Evolutionary conservation across 202 grass and related monocot species (phyloP).

Genomic region (Bolboschoenoplectus hybrid): DNA sequence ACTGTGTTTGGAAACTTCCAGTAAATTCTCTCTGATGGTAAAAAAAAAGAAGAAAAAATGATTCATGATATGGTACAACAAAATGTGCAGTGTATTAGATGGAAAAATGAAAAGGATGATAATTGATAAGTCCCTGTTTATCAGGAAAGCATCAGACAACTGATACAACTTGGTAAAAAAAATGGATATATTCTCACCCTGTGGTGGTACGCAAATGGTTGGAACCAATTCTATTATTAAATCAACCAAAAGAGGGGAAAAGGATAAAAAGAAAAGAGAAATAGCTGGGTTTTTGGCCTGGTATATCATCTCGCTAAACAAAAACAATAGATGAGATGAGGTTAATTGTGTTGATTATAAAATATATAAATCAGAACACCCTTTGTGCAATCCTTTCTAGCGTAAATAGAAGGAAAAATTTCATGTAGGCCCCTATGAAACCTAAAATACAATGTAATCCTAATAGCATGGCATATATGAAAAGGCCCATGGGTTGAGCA

Average conservation of each 20-base stretch:
- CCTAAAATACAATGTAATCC: background rate
- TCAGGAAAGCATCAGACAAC: background rate
- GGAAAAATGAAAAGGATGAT: background rate
- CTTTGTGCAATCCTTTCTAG: too few relatives aligned
- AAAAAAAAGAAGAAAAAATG: background rate
- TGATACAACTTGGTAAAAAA: background rate
- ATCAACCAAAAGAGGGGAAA: background rate
- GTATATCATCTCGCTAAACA: background rate
- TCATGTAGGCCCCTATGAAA: background rate
- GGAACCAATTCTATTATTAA: background rate
- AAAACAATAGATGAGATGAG: too few relatives aligned
- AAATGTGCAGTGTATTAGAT: background rate
- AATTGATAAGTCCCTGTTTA: background rate
- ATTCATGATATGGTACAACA: background rate
- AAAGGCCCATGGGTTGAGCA: too few relatives aligned
- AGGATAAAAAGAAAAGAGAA: background rate
- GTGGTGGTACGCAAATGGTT: background rate
- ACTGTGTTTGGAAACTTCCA: background rate
- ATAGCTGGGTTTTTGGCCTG: background rate
- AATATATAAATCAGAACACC: too few relatives aligned
- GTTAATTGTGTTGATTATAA: too few relatives aligned
- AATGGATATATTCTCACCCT: slow-evolving; percentile 1
- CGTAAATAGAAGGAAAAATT: too few relatives aligned
- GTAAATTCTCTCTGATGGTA: background rate
- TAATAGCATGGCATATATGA: background rate